These are phyloP conservation scores for Pseudogymnoascus sp. DNA, from an alignment of 2,329 filamentous ascomycete species.

Conservation along the genomic window DNA sequence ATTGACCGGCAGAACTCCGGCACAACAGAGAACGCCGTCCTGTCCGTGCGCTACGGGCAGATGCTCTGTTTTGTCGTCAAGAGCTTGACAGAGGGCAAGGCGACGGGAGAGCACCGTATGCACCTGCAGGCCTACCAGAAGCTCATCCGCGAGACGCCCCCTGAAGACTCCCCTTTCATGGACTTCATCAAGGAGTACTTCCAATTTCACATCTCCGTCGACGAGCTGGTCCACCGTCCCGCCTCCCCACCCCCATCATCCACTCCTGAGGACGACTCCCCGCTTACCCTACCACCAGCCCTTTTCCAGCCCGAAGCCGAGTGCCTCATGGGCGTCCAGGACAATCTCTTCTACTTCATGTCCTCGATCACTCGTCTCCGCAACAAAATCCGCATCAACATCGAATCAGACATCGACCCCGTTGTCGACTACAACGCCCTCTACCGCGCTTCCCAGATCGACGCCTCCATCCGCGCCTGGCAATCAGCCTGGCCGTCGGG, in stretches of 20 bases:
- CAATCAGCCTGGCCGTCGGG: constrained; percentile 50
- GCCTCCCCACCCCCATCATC: constrained; percentile 14
- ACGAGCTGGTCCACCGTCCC: constrained; percentile 49
- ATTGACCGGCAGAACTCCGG: constrained; percentile 37
- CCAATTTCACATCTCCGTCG: constrained; percentile 70
- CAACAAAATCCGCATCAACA: constrained; percentile 63
- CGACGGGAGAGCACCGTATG: constrained; percentile 64
- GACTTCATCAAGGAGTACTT: constrained; percentile 71
- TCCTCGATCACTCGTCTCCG: constrained; percentile 72
- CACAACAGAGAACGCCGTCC: constrained; percentile 38
- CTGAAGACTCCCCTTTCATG: constrained; percentile 61
- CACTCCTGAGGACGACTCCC: neutral
- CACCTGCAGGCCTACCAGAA: constrained; percentile 71
- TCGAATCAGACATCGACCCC: constrained; percentile 55
- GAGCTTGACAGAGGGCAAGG: constrained; percentile 49
- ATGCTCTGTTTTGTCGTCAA: constrained; percentile 56
- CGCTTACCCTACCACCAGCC: constrained; percentile 18
- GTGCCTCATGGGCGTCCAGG: constrained; percentile 70
- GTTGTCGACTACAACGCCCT: constrained; percentile 67
- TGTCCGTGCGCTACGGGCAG: constrained; percentile 53
- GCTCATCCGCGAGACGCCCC: constrained; percentile 56
- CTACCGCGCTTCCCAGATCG: constrained; percentile 67
- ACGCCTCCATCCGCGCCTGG: constrained; percentile 69
- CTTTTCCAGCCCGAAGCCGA: constrained; percentile 20
- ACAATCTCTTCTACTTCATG: constrained; percentile 73